phyloP scores from a whole-genome alignment of 139 green algal genomes.

The Chlorella ohadii region DNA sequence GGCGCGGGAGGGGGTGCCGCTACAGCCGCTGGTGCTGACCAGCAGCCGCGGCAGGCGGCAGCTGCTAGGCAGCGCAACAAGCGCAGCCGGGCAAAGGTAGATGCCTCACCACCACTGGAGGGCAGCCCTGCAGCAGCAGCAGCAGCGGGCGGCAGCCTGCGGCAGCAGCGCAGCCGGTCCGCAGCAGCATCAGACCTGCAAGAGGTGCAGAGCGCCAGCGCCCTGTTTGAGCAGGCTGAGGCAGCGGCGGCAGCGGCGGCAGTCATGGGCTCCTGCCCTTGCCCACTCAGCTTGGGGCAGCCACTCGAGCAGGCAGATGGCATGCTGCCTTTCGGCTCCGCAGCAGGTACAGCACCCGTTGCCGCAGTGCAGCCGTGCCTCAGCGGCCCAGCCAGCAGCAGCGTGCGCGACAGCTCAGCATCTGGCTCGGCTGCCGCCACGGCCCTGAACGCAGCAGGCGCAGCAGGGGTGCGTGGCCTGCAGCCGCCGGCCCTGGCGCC shows the following conservation, averaged over 20 bases:
- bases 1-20: too few species aligned
- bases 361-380: not conserved
- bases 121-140: not conserved
- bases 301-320: not conserved
- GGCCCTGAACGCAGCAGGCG: not conserved
- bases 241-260: not conserved
- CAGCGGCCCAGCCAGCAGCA: not conserved
- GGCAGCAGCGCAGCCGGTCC: too few species aligned
- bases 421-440: not conserved
- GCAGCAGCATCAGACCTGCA: too few species aligned
- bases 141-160: not conserved
- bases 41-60: not conserved
- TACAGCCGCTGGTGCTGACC: too few species aligned
- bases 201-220: too few species aligned
- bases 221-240: not conserved
- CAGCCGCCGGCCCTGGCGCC: not conserved
- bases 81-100: slow-evolving; percentile 17
- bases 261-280: not conserved
- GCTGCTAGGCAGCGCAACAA: not conserved
- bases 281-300: not conserved
- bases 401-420: not conserved
- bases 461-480: not conserved
- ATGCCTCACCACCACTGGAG: not conserved
- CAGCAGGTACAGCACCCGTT: not conserved
- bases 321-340: not conserved